phyloP scores from a whole-genome alignment of 164 flowering plant species.

The Liriodendron chinense region DNA sequence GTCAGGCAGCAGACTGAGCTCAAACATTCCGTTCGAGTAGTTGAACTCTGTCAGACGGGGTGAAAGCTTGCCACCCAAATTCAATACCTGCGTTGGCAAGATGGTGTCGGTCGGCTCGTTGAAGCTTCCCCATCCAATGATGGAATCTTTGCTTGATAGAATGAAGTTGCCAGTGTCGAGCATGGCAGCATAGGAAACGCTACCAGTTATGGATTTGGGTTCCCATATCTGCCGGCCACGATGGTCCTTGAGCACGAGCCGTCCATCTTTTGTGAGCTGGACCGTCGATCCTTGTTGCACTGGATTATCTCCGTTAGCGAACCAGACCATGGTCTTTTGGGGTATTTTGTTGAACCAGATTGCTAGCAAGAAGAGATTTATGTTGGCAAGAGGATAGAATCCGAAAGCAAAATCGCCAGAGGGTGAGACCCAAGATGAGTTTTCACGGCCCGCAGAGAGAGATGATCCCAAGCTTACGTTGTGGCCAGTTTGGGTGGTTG shows the following conservation, averaged over 20 bases:
- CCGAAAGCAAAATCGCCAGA: conserved; percentile 40
- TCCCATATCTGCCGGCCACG: conserved; percentile 7
- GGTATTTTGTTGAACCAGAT: conserved; percentile 37
- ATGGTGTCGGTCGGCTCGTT: conserved; percentile 34
- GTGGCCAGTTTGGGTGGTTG: conserved; percentile 14
- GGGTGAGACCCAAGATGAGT: conserved; percentile 27
- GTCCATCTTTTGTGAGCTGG: conserved; percentile 16
- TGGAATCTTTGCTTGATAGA: conserved; percentile 10
- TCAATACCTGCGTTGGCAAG: conserved; percentile 34
- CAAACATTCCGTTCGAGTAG: conserved; percentile 37
- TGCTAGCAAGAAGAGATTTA: conserved; percentile 19
- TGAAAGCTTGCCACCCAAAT: conserved; percentile 7
- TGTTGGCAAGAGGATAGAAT: conserved; percentile 15
- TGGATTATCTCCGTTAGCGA: conserved; percentile 16
- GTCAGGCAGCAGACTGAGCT: conserved; percentile 14
- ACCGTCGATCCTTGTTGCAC: conserved; percentile 29
- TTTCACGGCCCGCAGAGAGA: conserved; percentile 14
- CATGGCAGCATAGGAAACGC: conserved; percentile 31
- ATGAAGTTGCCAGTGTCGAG: conserved; percentile 47
- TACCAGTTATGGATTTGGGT: conserved; percentile 3
- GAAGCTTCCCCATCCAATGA: conserved; percentile 5
- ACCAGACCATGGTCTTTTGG: conserved; percentile 37
- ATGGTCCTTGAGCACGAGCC: conserved; percentile 21
- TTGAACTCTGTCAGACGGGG: conserved; percentile 20
- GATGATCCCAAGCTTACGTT: conserved; percentile 23